Evolutionary conservation across 75 land plant genomes (phyloP).

Genomic region (Chamaecyparis obtusa): DNA sequence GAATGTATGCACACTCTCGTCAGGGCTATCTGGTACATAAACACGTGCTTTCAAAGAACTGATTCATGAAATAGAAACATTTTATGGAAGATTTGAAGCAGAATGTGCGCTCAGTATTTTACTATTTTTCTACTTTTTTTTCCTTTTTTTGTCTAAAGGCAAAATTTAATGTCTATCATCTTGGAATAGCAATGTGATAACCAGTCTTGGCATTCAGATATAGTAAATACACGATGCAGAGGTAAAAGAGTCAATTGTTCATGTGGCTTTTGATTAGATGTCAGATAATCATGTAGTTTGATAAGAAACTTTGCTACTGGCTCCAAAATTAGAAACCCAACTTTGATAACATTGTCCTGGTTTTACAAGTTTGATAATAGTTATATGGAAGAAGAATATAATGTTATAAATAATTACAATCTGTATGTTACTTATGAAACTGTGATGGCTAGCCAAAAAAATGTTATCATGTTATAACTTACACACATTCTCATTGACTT

Average conservation of each 20-base stretch:
- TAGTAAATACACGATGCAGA: neutral
- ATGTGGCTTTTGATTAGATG: neutral
- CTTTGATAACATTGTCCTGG: neutral
- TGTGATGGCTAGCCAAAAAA: neutral
- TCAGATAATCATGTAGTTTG: neutral
- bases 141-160: neutral
- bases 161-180: neutral
- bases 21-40: neutral
- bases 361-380: neutral
- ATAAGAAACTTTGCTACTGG: neutral
- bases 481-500: neutral
- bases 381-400: neutral
- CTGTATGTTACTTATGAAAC: neutral
- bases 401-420: neutral
- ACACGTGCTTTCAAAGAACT: neutral
- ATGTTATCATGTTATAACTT: neutral
- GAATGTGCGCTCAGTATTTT: neutral
- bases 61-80: neutral
- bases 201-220: neutral
- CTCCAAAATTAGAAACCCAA: neutral
- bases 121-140: neutral
- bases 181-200: neutral
- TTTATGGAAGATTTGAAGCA: neutral
- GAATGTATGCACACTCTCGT: neutral
- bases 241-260: neutral